A percentile compares a stretch with the other conserved stretches of the same genome.
Conservation (phyloP, 768 basidiomycete species). For the Suillus clintonianus region DNA sequence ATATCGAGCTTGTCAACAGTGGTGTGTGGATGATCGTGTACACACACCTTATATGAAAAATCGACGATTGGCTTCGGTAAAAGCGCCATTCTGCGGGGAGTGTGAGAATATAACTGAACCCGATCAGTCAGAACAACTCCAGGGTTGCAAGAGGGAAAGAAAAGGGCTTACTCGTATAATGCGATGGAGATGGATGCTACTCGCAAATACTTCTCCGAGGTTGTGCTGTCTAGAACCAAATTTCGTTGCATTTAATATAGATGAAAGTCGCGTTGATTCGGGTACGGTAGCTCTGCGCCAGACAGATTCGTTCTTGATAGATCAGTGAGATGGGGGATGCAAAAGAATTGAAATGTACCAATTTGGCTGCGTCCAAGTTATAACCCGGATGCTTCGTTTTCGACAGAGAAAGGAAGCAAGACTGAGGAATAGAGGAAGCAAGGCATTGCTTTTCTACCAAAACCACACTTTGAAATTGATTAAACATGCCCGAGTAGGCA, state of each 20-base stretch:
- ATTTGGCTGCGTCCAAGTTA: not conserved
- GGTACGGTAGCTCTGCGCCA: not conserved
- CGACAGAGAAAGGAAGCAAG: not conserved
- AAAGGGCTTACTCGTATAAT: constrained; percentile 36
- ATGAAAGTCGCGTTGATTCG: not conserved
- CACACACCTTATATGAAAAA: constrained; percentile 27
- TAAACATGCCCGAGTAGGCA: not conserved
- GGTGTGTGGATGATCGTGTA: not conserved
- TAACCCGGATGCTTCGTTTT: not conserved
- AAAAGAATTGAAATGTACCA: not conserved
- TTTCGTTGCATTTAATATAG: not conserved
- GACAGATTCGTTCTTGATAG: not conserved
- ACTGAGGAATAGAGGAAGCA: not conserved
- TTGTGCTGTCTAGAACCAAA: not conserved
- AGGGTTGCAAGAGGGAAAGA: too few relatives aligned
- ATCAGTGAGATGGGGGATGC: not conserved
- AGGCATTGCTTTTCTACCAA: not conserved
- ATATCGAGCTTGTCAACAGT: not conserved
- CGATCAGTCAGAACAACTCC: not conserved
- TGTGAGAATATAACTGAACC: constrained; percentile 31
- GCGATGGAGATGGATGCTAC: constrained; percentile 38
- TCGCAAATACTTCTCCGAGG: constrained; percentile 35
- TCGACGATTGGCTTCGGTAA: constrained; percentile 28
- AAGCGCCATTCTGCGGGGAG: constrained; percentile 34
- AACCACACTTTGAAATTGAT: not conserved